Conservation (phyloP, 352 stramenopile genomes). For the Phytopythium montanum region DNA sequence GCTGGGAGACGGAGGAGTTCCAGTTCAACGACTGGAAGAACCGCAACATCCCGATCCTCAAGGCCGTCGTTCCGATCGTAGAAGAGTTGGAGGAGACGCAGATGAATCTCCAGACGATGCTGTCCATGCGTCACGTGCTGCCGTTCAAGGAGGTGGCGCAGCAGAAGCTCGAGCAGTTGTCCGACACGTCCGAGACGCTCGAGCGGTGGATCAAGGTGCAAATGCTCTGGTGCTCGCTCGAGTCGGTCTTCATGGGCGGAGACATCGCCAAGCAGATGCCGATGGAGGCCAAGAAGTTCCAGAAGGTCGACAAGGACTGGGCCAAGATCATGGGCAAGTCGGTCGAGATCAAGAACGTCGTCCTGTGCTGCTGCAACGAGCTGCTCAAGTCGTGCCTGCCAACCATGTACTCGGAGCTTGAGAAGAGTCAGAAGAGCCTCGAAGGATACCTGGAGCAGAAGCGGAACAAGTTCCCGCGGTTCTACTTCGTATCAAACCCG, state of each 20-base stretch:
- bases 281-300: conserved; percentile 98
- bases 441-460: conserved; percentile 99
- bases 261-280: conserved; percentile 99
- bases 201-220: conserved; percentile 98
- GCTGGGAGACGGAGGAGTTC: conserved; percentile 95
- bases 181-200: conserved; percentile 96
- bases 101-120: conserved; percentile 98
- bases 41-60: conserved; percentile 94
- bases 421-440: conserved; percentile 98
- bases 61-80: conserved; percentile 93
- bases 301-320: conserved; percentile 98
- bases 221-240: conserved; percentile 97
- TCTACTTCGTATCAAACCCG: conserved; percentile 99
- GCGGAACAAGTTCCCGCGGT: conserved; percentile 97
- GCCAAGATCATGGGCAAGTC: conserved; percentile 97
- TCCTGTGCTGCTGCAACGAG: conserved; percentile 94
- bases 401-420: conserved; percentile 97
- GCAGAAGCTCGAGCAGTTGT: conserved; percentile 92
- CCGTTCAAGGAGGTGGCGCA: conserved; percentile 97
- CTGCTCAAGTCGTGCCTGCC: conserved; percentile 95
- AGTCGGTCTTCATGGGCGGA: conserved; percentile 97
- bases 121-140: conserved; percentile 96
- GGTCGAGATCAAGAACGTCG: conserved; percentile 89
- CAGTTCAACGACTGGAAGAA: conserved; percentile 94
- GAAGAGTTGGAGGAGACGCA: conserved; percentile 98